Base-by-base conservation (phyloP, 2,329 filamentous ascomycete genomes). In the Fusarium pininemorale region DNA sequence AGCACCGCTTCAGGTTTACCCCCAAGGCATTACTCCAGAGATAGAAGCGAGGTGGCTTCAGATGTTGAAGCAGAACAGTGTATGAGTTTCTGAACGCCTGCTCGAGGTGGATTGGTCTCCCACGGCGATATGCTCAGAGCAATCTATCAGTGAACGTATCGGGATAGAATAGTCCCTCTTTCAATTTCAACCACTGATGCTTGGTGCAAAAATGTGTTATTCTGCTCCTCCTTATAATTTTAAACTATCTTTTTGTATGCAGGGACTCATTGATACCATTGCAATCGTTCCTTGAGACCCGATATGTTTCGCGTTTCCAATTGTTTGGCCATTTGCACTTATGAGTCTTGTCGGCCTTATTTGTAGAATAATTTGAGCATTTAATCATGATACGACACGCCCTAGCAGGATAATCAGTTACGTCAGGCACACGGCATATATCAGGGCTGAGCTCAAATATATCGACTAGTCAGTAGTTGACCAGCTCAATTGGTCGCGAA, bases 11-110 rank as follows among this genome's bases (percentile, higher is more conserved):
- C 73, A 80, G 64, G 73, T 81, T 70, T 81, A 82, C 59, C 84
- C 85, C 1, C 80, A 76, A 24, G 82, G 82, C 4, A 80, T 86
- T 14, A 85, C 85, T 8, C 69, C 76, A 6, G 83, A 85, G 69
- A 81, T 80, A 64, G 86, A 88, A 75, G 76, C 79, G 42, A 78
- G 77, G 28, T 80, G 88, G 76, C 78, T 83, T 24, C 78, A 78
- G 28, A 79, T 80, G 65, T 80, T 85, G 30, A 74, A 74, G 47
- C 67, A 72, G 42, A 72, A 66, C 12, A 69, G 47, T 26, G 50
- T 59, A 39, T 73, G 57, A 72, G 18, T 30, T 18, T 47, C 11
- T 56, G 14, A 22, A 55, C 22, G 24, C 30, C n/a, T 35, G 6
- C n/a, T 37, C n/a, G 32, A 32, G 8, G 13, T 28, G 55, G 14